Conservation (phyloP, 208 protist genomes). For the Acanthamoeba pearcei region DNA sequence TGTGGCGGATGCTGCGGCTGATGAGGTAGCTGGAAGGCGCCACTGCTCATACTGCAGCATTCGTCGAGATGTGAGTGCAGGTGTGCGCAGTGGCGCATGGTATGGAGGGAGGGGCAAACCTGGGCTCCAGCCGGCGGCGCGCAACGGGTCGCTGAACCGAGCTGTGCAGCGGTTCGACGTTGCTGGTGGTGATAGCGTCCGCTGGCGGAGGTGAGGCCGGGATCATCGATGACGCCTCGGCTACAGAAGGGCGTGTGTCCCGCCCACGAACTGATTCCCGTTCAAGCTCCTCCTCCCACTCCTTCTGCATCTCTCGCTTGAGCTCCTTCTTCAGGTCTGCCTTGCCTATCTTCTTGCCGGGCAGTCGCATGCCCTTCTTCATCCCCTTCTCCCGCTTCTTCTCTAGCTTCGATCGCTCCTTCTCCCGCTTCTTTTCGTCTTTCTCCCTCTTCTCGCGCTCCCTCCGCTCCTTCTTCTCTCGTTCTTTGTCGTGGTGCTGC, state of each 20-base stretch:
- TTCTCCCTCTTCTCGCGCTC: slow-evolving; percentile 57
- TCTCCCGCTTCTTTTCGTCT: slow-evolving; percentile 67
- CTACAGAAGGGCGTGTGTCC: too few relatives aligned
- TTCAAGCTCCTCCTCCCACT: slow-evolving; percentile 73
- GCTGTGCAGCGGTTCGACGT: background rate
- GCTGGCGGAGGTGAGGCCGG: background rate
- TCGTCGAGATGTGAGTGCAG: background rate
- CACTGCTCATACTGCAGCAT: background rate
- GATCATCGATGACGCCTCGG: too few relatives aligned
- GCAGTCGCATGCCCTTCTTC: slow-evolving; percentile 59
- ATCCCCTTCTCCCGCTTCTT: slow-evolving; percentile 73
- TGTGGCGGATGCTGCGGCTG: background rate
- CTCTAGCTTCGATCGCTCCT: slow-evolving; percentile 67
- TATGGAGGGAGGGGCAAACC: background rate
- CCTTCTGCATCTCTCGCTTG: slow-evolving; percentile 70
- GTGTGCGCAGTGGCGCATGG: too few relatives aligned
- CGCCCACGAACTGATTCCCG: slow-evolving; percentile 19
- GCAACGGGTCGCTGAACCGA: background rate
- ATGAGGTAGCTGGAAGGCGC: background rate
- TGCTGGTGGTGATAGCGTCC: too few relatives aligned
- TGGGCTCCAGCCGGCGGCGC: background rate
- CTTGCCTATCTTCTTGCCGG: slow-evolving; percentile 62
- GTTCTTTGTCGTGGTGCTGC: slow-evolving; percentile 22
- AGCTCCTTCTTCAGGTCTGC: slow-evolving; percentile 56
- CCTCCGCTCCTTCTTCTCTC: slow-evolving; percentile 71